Evolutionary conservation across 129 eudicot species (phyloP).

Genomic region (Kitagawia praeruptora): DNA sequence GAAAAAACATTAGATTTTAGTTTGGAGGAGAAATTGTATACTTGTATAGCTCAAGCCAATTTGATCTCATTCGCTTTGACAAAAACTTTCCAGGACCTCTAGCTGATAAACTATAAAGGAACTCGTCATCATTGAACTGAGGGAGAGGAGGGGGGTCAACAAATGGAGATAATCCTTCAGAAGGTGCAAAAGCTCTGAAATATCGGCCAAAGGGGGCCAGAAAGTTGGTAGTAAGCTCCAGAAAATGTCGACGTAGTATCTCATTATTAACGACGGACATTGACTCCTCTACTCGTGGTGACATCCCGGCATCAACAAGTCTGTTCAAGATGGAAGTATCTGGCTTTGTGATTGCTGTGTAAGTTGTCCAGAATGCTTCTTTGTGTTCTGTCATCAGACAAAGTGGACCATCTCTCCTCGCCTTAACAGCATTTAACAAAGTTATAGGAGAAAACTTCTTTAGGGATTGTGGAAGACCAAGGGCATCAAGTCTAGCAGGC

Average conservation of each 20-base stretch:
- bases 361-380: constrained; percentile 83
- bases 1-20: background rate
- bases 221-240: constrained; percentile 93
- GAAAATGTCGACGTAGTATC: constrained; percentile 84
- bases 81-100: constrained; percentile 96
- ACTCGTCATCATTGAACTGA: constrained; percentile 63
- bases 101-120: constrained; percentile 59
- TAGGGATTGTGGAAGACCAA: constrained; percentile 46
- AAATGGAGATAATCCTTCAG: constrained; percentile 87
- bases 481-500: constrained; percentile 44
- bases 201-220: constrained; percentile 95
- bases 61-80: constrained; percentile 77
- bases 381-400: constrained; percentile 92
- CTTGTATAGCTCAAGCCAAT: constrained; percentile 98
- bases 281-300: constrained; percentile 93
- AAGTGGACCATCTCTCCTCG: constrained; percentile 89
- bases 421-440: constrained; percentile 70
- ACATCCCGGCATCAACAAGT: constrained; percentile 90
- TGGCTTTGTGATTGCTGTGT: constrained; percentile 72
- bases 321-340: constrained; percentile 90
- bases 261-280: constrained; percentile 98
- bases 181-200: constrained; percentile 71
- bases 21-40: constrained; percentile 13
- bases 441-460: constrained; percentile 78
- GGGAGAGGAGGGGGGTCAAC: constrained; percentile 87